Percentiles rank a stretch among this genome's conserved stretches.
phyloP scores from a whole-genome alignment of 2,329 filamentous ascomycete genomes.

The Blastomyces percursus region DNA sequence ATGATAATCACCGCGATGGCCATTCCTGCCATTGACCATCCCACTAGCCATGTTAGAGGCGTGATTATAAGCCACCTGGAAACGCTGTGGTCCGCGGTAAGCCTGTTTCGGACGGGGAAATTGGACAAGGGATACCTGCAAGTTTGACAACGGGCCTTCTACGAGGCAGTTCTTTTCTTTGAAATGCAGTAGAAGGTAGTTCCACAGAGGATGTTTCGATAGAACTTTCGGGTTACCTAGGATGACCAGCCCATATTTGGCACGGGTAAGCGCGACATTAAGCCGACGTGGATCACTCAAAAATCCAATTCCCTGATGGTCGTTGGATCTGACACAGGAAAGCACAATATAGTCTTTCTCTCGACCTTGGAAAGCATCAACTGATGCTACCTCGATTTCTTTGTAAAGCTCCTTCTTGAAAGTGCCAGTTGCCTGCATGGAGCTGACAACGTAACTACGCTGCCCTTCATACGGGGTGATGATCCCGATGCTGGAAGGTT shows the following conservation, averaged over 20 bases:
- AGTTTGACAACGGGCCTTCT: slow-evolving; percentile 84
- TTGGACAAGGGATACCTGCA: slow-evolving; percentile 90
- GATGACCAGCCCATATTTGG: slow-evolving; percentile 93
- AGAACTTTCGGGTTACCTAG: slow-evolving; percentile 95
- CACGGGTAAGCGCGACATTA: slow-evolving; percentile 92
- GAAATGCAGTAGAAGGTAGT: slow-evolving; percentile 88
- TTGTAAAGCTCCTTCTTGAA: slow-evolving; percentile 99
- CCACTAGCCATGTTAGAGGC: slow-evolving; percentile 49
- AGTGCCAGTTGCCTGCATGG: slow-evolving; percentile 96
- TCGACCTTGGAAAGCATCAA: slow-evolving; percentile 96
- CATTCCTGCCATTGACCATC: slow-evolving; percentile 42
- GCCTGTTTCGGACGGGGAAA: slow-evolving; percentile 89
- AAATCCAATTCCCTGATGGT: slow-evolving; percentile 98
- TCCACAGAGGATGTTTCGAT: slow-evolving; percentile 96
- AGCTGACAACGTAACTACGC: slow-evolving; percentile 94
- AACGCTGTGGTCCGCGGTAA: slow-evolving; percentile 79
- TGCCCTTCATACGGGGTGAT: slow-evolving; percentile 98
- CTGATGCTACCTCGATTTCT: slow-evolving; percentile 94
- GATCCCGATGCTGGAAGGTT: slow-evolving; percentile 85
- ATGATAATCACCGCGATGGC: slow-evolving; percentile 43
- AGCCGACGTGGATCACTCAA: slow-evolving; percentile 93
- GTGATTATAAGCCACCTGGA: slow-evolving; percentile 67
- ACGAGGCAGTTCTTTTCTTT: slow-evolving; percentile 95
- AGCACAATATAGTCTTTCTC: slow-evolving; percentile 99
- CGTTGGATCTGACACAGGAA: slow-evolving; percentile 95